A percentile compares a stretch with the other conserved stretches of the same genome.
phyloP scores from a whole-genome alignment of 495 filamentous ascomycete species.

The Neurospora intermedia region DNA sequence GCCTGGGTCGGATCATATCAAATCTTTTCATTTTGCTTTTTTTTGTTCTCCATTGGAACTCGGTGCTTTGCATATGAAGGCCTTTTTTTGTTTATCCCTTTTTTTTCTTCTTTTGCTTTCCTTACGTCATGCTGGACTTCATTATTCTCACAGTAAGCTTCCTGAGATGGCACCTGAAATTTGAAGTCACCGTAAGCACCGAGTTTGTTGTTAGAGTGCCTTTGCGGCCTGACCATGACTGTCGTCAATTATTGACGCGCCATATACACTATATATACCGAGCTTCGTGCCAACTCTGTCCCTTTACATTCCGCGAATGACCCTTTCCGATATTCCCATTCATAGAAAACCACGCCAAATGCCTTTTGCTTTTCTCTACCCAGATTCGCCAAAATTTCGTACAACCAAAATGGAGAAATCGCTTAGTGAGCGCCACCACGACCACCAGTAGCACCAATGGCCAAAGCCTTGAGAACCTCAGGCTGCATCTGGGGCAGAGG shows the following conservation, averaged over 20 bases:
- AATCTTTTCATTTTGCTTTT: too few relatives aligned
- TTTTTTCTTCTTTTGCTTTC: too few relatives aligned
- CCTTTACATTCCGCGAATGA: background rate
- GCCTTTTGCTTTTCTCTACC: background rate
- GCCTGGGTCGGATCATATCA: too few relatives aligned
- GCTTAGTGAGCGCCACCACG: conserved; percentile 24
- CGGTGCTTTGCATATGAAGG: too few relatives aligned
- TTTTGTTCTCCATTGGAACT: too few relatives aligned
- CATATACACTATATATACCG: background rate
- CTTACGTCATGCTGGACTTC: too few relatives aligned
- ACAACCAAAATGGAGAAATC: background rate
- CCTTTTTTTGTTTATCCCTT: too few relatives aligned
- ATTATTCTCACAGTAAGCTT: too few relatives aligned
- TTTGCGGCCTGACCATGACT: background rate
- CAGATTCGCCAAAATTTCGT: background rate
- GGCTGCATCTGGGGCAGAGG: conserved; percentile 41
- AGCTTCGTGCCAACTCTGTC: background rate
- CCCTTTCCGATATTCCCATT: background rate
- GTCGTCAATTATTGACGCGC: background rate
- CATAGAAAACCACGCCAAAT: background rate
- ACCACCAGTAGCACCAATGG: conserved; percentile 15
- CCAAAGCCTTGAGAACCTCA: conserved; percentile 40
- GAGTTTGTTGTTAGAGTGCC: background rate
- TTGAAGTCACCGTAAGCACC: background rate
- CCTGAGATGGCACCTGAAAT: background rate